phyloP scores from a whole-genome alignment of 441 rosid species.

The Rhodomyrtus psidioides region DNA sequence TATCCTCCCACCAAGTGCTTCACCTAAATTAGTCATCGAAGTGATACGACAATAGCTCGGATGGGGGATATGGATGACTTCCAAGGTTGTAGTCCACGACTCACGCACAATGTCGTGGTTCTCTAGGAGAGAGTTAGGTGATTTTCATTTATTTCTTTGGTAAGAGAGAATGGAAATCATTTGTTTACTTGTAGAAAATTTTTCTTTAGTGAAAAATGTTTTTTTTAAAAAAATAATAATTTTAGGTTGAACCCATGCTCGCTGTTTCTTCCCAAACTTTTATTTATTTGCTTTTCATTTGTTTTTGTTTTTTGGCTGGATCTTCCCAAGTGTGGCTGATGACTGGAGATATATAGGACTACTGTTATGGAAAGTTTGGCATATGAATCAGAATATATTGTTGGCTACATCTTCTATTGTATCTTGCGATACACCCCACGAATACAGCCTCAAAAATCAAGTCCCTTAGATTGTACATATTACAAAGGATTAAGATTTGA shows the following conservation, averaged over 20 bases:
- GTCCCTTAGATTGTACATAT: neutral
- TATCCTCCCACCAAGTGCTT: constrained; percentile 26
- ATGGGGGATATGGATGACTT: neutral
- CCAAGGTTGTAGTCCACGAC: neutral
- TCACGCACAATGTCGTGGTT: neutral
- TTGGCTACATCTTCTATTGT: neutral
- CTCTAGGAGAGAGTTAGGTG: neutral
- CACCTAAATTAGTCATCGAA: constrained; percentile 9
- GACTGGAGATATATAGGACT: neutral
- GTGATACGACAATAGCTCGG: neutral
- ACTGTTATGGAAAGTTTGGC: neutral
- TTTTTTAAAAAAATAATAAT: neutral
- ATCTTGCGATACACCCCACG: neutral
- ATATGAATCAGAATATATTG: neutral
- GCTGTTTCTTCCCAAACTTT: neutral
- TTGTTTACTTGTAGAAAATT: neutral
- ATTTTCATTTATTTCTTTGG: neutral
- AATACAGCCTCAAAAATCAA: neutral
- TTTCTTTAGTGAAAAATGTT: neutral
- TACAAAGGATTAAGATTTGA: neutral
- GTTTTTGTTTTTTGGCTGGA: neutral
- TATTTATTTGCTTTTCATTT: neutral
- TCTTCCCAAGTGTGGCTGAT: neutral
- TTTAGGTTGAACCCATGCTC: neutral
- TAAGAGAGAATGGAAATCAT: neutral